Base-by-base conservation (phyloP, 2,329 filamentous ascomycete species). In the Tetracladium maxilliforme region DNA sequence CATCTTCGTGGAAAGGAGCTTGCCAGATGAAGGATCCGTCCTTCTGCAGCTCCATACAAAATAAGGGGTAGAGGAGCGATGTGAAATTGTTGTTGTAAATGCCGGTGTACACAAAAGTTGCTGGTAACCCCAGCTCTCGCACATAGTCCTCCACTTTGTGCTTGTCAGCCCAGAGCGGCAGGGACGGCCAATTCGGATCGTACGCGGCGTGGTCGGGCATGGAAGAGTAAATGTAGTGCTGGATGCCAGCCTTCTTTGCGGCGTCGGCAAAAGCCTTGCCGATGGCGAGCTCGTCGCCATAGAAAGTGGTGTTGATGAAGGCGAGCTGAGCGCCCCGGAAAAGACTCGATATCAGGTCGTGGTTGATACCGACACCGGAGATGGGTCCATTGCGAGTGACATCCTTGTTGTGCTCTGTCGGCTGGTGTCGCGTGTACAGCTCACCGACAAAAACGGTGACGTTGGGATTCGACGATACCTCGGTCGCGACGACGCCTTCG, bases 31-130 rank as follows among this genome's bases (percentile, higher is more conserved):
- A 94, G 27, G 79, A 84, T 11, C 82, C 84, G 40, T 94, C 83
- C 2, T 61, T 50, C 49, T 83, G 74, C 23, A 92, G 58, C 34
- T 92, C 83, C 79, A 94, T 92, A 54, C 86, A 90, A 56, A 95
- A 95, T 4, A 95, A 64, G 2, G 90, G 90, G 44, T 93, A 95
- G 2, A 72, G 73, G 16, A 94, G 63, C 23, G 81, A 90, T 16
- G 87, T 95, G 53, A 95, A 98, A 49, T 98, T 95, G 54, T 95
- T 95, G 62, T 95, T 93, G 61, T 95, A 98, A 41, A 94, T 94
- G 31, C 87, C 90, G 7, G 86, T 83, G 51, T 94, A 94, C 36
- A 94, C 76, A 49, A 93, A 95, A 0, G 87, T 95, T 2, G 86
- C 74, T 0, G 82, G 82, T 8, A 94, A 61, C 7, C 74, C 74